Evolutionary conservation across 2,329 filamentous ascomycete species (phyloP), one percentile per base, ranked within the genome.

Genomic region (Aspergillus puulaauensis): DNA sequence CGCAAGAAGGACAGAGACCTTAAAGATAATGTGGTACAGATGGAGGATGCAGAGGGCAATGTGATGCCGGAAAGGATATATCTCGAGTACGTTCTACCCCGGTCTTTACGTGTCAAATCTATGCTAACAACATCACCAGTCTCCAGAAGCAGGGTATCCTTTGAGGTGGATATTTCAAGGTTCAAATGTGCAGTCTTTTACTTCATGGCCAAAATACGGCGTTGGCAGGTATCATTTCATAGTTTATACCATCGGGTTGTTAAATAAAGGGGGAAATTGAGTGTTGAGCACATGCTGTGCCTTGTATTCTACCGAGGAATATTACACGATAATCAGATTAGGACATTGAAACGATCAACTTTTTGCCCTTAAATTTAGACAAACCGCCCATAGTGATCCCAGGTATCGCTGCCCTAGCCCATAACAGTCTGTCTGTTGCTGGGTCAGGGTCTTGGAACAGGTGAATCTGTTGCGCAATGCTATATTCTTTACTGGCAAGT

Each of bases 11-110:
- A 86, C 62, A 89, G 87, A 72, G 81, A 88, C 1, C 86, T 88
- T 61, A 89, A 90, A 45, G 91, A 93, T 40, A 91, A 89, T 59
- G 85, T 99, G 9, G 91, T 98, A 50, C 92, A 99, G 80, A 99
- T 99, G 95, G 95, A 99, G 80, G 95, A 99, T 74, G 90, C 86
- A 0, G 90, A 96, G 72, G 95, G 95, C 47, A 98, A 99, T 69
- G 95, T 99, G 57, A 99, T 99, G 95, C 95, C 96, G 0, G 92
- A 97, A 79, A 96, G 96, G 82, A 93, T 99, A 54, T 99, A 97
- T 75, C 88, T 93, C 64, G 95, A 99, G 75, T 78, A 72, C 51
- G 75, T 75, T 27, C 17, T 40, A 31, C 50, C 59, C 19, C 39
- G 3, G 2, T 21, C n/a, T 17, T 40, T 6, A 44, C 37, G 11